Evolutionary conservation across 768 basidiomycete species (phyloP).

Genomic region (Phlebiopsis flavidoalba): DNA sequence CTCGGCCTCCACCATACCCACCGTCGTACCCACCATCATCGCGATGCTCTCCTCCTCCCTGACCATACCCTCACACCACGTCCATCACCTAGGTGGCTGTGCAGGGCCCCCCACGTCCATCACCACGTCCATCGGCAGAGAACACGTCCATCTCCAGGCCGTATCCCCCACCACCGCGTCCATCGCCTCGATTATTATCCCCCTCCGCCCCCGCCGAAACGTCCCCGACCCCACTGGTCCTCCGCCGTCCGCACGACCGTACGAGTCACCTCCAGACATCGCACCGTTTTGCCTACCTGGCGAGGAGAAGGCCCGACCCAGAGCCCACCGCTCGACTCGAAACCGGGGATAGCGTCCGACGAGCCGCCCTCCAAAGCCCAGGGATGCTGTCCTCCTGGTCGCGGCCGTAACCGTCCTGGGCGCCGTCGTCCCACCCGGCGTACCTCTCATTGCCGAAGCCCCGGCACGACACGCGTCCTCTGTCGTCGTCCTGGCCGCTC

Average conservation of each 20-base stretch:
- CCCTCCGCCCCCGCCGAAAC: conserved; percentile 20
- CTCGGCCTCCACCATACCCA: conserved; percentile 11
- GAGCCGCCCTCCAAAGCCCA: conserved; percentile 44
- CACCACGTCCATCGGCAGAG: too few relatives aligned
- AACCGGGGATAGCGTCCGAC: conserved; percentile 26
- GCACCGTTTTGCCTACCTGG: conserved; percentile 29
- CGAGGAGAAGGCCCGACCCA: conserved; percentile 16
- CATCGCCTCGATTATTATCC: conserved; percentile 22
- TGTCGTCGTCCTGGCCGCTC: conserved; percentile 46
- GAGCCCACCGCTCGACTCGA: conserved; percentile 18
- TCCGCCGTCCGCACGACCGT: conserved; percentile 27
- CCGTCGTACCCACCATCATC: conserved; percentile 27
- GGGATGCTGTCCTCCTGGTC: conserved; percentile 60
- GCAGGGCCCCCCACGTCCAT: conserved; percentile 19
- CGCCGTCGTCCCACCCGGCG: conserved; percentile 19
- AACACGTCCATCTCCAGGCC: not conserved
- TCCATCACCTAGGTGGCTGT: conserved; percentile 26
- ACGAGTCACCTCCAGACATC: conserved; percentile 44
- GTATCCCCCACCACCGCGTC: conserved; percentile 11
- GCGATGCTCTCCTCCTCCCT: conserved; percentile 28
- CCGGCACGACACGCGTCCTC: conserved; percentile 73
- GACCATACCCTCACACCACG: conserved; percentile 12
- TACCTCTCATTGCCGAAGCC: conserved; percentile 62
- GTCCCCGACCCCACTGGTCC: conserved; percentile 32
- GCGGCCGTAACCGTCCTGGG: conserved; percentile 35